Percentiles rank a stretch among this genome's conserved stretches.
phyloP scores from a whole-genome alignment of 495 filamentous ascomycete genomes.

The Aspergillus olivimuriae region DNA sequence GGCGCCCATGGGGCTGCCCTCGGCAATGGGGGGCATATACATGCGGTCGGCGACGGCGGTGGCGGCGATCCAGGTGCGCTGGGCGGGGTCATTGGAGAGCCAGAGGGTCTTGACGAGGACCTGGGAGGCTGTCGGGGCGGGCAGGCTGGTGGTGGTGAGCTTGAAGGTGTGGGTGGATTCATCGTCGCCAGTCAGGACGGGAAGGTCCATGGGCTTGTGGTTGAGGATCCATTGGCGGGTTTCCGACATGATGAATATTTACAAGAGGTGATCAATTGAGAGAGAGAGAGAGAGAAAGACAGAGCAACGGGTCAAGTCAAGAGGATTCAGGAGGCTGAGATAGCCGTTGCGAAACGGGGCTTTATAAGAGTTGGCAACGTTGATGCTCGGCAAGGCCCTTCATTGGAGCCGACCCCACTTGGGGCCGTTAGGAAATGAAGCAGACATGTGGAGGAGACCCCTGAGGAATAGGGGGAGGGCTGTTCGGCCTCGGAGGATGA shows the following conservation, averaged over 20 bases:
- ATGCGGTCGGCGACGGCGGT: slow-evolving; percentile 35
- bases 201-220: slow-evolving; percentile 17
- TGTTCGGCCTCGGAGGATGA: too few relatives aligned
- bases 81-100: slow-evolving; percentile 64
- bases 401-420: too few relatives aligned
- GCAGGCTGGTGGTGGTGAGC: slow-evolving; percentile 35
- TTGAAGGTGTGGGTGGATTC: slow-evolving; percentile 38
- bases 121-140: slow-evolving; percentile 42
- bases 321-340: too few relatives aligned
- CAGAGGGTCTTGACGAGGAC: slow-evolving; percentile 55
- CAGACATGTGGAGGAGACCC: too few relatives aligned
- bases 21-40: slow-evolving; percentile 52
- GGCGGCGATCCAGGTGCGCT: slow-evolving; percentile 58
- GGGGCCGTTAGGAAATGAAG: too few relatives aligned
- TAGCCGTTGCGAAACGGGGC: too few relatives aligned
- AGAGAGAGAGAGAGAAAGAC: too few relatives aligned
- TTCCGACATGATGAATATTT: slow-evolving; percentile 10
- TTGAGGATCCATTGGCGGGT: slow-evolving; percentile 33
- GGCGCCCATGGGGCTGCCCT: slow-evolving; percentile 55
- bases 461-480: too few relatives aligned
- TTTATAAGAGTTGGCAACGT: too few relatives aligned
- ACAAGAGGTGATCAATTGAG: too few relatives aligned
- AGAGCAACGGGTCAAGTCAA: too few relatives aligned
- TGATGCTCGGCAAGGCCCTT: too few relatives aligned
- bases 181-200: slow-evolving; percentile 12